Evolutionary conservation across 2,329 filamentous ascomycete genomes (phyloP), one percentile per base, ranked within the genome.

Genomic region (Exophiala phaeomuriformis): DNA sequence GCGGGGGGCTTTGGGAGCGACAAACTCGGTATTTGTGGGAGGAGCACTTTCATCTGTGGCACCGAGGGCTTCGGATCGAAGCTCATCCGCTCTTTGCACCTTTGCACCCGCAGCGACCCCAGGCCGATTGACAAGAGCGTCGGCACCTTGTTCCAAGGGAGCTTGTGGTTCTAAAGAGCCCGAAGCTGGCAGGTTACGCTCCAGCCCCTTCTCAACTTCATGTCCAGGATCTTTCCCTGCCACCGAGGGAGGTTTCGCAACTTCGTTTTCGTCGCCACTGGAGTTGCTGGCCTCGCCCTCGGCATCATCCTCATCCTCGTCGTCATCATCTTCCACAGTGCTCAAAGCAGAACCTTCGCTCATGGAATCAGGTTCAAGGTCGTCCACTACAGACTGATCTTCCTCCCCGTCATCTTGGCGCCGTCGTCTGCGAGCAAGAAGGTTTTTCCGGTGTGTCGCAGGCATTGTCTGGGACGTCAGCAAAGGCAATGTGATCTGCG

Each of bases 121-220:
- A 54, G 81, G 81, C 70, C 82, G 70, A 79, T 83, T 83, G 27
- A 75, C 75, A 60, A 81, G 75, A 2, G 80, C 83, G 64, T 84
- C 81, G 39, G 75, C 72, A 31, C 50, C 44, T 9, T 49, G 37
- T 19, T 52, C 47, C 46, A 54, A 56, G 3, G 28, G 27, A 42
- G 32, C 51, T n/a, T 53, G 48, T 8, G 30, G 5, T 28, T 42
- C 48, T 41, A 41, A 7, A 9, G 40, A 10, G 37, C 40, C 8
- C 30, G 52, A 32, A 3, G 5, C 19, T 19, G 49, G 46, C 9
- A 28, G 8, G 10, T 36, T 41, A 32, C 3, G 31, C 32, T n/a
- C 42, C 4, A 37, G 12, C 28, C 19, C 7, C 10, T 40, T 39
- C 19, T 41, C 39, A 27, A 6, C 39, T 41, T 41, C 37, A 31